phyloP scores from a whole-genome alignment of 2,329 filamentous ascomycete genomes.

The Xylaria arbuscula region DNA sequence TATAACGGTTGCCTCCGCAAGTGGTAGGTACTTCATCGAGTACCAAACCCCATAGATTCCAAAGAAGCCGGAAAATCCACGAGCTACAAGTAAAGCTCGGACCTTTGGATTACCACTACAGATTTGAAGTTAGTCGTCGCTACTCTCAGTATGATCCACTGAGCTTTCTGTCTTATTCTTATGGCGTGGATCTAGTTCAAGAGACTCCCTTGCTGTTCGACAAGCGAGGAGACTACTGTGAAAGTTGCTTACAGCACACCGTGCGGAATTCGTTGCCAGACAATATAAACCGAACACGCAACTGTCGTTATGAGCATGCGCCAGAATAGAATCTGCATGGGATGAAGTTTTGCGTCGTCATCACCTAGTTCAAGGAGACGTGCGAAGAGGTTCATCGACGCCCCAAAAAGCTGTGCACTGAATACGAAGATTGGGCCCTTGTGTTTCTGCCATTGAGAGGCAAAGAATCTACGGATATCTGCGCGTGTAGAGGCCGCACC shows the following conservation, averaged over 20 bases:
- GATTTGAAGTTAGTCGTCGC: not conserved
- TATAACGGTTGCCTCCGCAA: conserved; percentile 89
- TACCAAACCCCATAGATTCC: conserved; percentile 82
- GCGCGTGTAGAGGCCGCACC: not conserved
- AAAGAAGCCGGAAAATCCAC: conserved; percentile 78
- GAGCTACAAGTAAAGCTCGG: conserved; percentile 70
- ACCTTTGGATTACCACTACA: conserved; percentile 69
- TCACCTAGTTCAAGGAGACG: conserved; percentile 73
- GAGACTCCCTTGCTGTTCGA: not conserved
- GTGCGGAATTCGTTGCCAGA: conserved; percentile 55
- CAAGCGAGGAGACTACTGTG: not conserved
- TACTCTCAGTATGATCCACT: not conserved
- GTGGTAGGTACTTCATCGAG: conserved; percentile 59
- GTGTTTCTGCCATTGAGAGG: conserved; percentile 61
- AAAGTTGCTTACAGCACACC: conserved; percentile 65
- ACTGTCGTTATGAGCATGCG: conserved; percentile 80
- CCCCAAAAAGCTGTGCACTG: conserved; percentile 81
- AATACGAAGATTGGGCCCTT: conserved; percentile 80
- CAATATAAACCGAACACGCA: conserved; percentile 78
- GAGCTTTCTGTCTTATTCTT: not conserved
- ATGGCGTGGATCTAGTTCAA: not conserved
- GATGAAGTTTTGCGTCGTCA: conserved; percentile 70
- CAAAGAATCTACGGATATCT: conserved; percentile 31
- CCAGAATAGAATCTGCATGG: conserved; percentile 84
- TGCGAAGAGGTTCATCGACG: conserved; percentile 86